These are phyloP conservation scores for Secale cereale DNA, from an alignment of 176 grass and related monocot species.

Conservation along the genomic window DNA sequence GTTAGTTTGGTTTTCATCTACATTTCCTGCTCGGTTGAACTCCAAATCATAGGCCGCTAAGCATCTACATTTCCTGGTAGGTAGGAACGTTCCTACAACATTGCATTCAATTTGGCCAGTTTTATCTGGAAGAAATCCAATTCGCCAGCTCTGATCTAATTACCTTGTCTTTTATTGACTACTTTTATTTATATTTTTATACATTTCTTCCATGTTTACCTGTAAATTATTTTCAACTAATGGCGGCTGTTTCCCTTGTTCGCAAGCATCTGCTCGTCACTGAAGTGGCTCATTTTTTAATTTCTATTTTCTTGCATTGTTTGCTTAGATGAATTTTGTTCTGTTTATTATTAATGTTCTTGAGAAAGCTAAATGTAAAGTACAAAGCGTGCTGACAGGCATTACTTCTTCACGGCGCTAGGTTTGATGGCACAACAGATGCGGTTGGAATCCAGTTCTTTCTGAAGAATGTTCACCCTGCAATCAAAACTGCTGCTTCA, in stretches of 20 bases:
- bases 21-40: too few relatives aligned
- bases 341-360: background rate
- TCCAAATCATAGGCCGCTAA: too few relatives aligned
- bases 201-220: background rate
- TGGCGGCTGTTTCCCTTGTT: background rate
- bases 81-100: too few relatives aligned
- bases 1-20: background rate
- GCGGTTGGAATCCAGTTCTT: constrained; percentile 82
- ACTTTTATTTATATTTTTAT: background rate
- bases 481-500: constrained; percentile 53
- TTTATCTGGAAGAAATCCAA: background rate
- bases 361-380: background rate
- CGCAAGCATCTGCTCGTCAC: background rate
- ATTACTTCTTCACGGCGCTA: constrained; percentile 19
- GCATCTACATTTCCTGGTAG: too few relatives aligned
- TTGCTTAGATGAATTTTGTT: background rate
- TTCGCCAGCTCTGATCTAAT: background rate
- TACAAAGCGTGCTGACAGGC: background rate
- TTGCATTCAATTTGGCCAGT: too few relatives aligned
- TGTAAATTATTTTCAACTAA: background rate
- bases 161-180: background rate
- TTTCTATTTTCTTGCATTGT: background rate
- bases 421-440: constrained; percentile 83
- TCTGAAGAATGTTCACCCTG: constrained; percentile 77
- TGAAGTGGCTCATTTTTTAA: background rate